A percentile compares a stretch with the other conserved stretches of the same genome.
Conservation (phyloP, 768 basidiomycete species). For the Lepiota subincarnata region DNA sequence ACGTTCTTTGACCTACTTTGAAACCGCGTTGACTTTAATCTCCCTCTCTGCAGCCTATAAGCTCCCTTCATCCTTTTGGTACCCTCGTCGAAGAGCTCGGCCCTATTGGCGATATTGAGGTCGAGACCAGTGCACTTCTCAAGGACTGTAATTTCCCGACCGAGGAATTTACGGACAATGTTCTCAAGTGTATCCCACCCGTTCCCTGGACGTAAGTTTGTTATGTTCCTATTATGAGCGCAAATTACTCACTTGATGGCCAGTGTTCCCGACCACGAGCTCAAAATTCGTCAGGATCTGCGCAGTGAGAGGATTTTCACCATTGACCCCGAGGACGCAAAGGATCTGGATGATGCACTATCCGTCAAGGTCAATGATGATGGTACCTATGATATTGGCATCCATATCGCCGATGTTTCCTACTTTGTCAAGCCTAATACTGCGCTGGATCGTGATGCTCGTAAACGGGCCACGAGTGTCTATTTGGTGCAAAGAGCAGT, state of each 20-base stretch:
- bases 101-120: conserved; percentile 97
- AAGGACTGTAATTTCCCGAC: conserved; percentile 99
- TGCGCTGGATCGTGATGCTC: conserved; percentile 96
- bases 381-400: conserved; percentile 86
- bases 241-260: conserved; percentile 13
- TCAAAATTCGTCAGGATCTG: conserved; percentile 84
- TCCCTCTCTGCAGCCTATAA: conserved; percentile 60
- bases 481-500: conserved; percentile 95
- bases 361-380: conserved; percentile 88
- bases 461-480: conserved; percentile 95
- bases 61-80: conserved; percentile 97
- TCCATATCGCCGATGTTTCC: conserved; percentile 97
- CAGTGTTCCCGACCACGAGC: conserved; percentile 86
- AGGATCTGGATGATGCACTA: conserved; percentile 93
- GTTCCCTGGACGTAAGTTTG: conserved; percentile 83
- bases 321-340: conserved; percentile 86
- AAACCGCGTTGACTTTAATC: neutral
- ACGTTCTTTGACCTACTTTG: conserved; percentile 27
- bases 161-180: conserved; percentile 94
- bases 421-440: conserved; percentile 94
- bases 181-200: conserved; percentile 93
- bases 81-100: conserved; percentile 97
- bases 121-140: conserved; percentile 93
- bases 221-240: neutral
- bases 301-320: conserved; percentile 85